A percentile compares a stretch with the other conserved stretches of the same genome.
These are phyloP conservation scores for Prunus armeniaca DNA, from an alignment of 306 rosid genomes.

Conservation along the genomic window DNA sequence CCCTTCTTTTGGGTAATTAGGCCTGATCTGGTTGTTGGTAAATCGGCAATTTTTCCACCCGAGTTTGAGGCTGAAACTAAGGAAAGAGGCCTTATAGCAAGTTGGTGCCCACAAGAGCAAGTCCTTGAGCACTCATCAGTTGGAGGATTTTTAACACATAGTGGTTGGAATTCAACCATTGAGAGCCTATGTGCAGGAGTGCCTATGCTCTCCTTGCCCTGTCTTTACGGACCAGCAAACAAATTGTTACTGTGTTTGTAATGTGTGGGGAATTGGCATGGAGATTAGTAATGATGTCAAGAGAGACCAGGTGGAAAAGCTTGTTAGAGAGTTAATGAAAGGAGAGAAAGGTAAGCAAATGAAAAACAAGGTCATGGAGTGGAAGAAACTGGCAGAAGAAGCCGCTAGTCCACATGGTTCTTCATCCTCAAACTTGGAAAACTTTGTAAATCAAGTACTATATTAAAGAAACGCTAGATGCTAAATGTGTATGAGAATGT, in stretches of 20 bases:
- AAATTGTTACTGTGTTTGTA: neutral
- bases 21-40: neutral
- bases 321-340: neutral
- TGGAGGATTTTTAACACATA: slow-evolving; percentile 12
- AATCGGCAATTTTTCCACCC: neutral
- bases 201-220: neutral
- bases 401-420: neutral
- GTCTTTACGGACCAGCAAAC: neutral
- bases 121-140: slow-evolving; percentile 9
- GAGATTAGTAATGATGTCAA: neutral
- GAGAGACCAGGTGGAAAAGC: slow-evolving; percentile 1
- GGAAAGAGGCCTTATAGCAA: slow-evolving; percentile 14
- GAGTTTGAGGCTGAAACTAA: slow-evolving; percentile 2
- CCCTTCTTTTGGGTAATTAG: slow-evolving; percentile 20
- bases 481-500: too few relatives aligned
- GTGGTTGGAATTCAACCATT: slow-evolving; percentile 19
- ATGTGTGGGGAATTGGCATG: neutral
- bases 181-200: slow-evolving; percentile 11
- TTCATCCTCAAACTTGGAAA: neutral
- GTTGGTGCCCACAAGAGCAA: slow-evolving; percentile 24
- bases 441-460: neutral
- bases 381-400: slow-evolving; percentile 1
- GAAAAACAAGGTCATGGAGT: neutral
- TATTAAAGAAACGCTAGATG: neutral
- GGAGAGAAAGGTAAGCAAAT: neutral